Base-by-base conservation (phyloP, 179 eudicot species). In the Corrigiola litoralis region DNA sequence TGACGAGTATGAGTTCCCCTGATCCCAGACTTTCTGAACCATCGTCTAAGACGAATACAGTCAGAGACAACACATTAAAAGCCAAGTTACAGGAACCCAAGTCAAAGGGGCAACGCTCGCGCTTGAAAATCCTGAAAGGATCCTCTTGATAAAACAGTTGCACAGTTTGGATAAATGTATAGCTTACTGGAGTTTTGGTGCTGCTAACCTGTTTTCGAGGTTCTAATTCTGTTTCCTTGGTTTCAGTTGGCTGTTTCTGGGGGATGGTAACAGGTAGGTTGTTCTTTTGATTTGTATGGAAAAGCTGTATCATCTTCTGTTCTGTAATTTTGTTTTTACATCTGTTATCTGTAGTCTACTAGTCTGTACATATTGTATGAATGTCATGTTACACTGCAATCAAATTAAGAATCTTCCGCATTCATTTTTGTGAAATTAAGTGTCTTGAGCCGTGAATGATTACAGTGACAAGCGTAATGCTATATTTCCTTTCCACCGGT, bases 1-100 rank as follows among this genome's bases (percentile, higher is more conserved):
- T 77, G 18, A 77, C 80, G 2, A 78, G 72, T 32, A 79, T 82
- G 27, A 77, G 81, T 41, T 71, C 90, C 13, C 80, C 69, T 7
- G 85, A 82, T 54, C 73, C 57, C 23, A 77, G 72, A 32, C 63
- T 65, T 52, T 60, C 84, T 0, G 89, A 76, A 48, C 71, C 88
- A 8, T 78, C 87, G 66, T 79, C 84, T 1, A 87, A 82, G 52
- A 58, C 66, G 71, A 86, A 73, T 17, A 55, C 61, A 1, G 80
- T 67, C n/a, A 81, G 70, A 68, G 90, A 85, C 70, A 81, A 77
- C 51, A 74, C 90, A 1, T 76, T 92, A 71, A 90, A 85, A 78
- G 87, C 88, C 52, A 90, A 84, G 77, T 84, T 87, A 61, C 79
- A 85, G 10, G 96, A 92, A 72, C 88, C 95, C 4, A 80, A 87